A percentile compares a stretch with the other conserved stretches of the same genome.
phyloP scores from a whole-genome alignment of 495 filamentous ascomycete genomes.

The Trichoderma reesei region DNA sequence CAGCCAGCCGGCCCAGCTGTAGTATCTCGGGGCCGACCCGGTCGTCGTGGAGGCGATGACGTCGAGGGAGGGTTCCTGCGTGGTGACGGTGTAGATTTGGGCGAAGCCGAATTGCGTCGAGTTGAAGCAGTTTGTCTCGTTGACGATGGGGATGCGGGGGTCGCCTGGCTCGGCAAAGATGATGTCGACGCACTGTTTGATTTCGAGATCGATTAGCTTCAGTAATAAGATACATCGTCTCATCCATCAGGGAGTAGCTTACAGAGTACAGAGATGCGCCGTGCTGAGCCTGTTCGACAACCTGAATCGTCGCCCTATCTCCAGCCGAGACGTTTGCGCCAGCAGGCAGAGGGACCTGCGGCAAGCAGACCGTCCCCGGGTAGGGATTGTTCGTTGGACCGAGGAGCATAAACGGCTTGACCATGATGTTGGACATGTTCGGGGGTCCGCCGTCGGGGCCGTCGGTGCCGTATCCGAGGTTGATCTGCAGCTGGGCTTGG shows the following conservation, averaged over 20 bases:
- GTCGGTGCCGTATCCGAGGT: conserved; percentile 75
- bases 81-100: conserved; percentile 56
- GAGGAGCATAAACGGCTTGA: conserved; percentile 73
- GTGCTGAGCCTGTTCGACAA: conserved; percentile 82
- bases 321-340: conserved; percentile 64
- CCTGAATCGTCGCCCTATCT: conserved; percentile 88
- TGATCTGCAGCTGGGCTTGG: conserved; percentile 83
- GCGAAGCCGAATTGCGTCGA: conserved; percentile 63
- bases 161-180: conserved; percentile 67
- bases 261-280: conserved; percentile 89
- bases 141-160: conserved; percentile 54
- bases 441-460: conserved; percentile 47
- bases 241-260: conserved; percentile 27
- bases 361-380: conserved; percentile 78
- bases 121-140: conserved; percentile 75
- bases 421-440: conserved; percentile 86
- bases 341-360: conserved; percentile 77
- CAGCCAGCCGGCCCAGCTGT: conserved; percentile 26
- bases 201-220: conserved; percentile 14
- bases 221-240: neutral
- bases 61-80: conserved; percentile 25
- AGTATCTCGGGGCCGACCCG: conserved; percentile 15
- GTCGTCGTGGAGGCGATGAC: conserved; percentile 19
- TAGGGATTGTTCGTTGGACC: conserved; percentile 77
- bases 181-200: conserved; percentile 73